Base-by-base conservation (phyloP, 1,284 basidiomycete species). In the Ustilago sp. region DNA sequence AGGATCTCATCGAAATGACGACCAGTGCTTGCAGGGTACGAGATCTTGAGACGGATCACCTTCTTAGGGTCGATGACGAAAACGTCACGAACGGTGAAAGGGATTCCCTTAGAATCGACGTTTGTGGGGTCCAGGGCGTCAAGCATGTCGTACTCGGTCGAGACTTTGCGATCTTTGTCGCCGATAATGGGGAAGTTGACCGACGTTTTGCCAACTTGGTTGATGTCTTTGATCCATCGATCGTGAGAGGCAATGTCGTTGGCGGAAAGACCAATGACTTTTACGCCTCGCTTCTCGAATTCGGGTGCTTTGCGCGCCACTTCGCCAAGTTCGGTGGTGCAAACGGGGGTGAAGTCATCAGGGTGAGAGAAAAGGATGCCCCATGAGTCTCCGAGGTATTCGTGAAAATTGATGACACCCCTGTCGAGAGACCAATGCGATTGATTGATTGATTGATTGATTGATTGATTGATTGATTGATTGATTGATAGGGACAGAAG, bases 101-200 rank as follows among this genome's bases (percentile, higher is more conserved):
- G 89, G 23, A 87, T 80, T 59, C 95, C 94, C 88, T 96, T 96
- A 60, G 89, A 89, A 87, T 99, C 97, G 63, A 93, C 91, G 89
- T 99, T 99, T 69, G 95, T 96, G 58, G 93, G 90, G 87, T 97
- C 94, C 86, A 96, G 93, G 80, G 93, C 90, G 87, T 99, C 96
- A 71, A 99, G 90, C 97, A 99, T 99, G 87, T 95, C 94, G 86
- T 95, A 95, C 43, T 72, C 72, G 63, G 82, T 79, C 15, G 77
- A 74, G 8, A 81, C 72, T 87, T 91, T 92, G 86, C 97, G 91
- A 85, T 94, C 92, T 57, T 90, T 89, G 86, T 99, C 96, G 63
- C 94, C 95, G 78, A 99, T 97, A 87, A 98, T 98, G 71, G 96
- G 97, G 90, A 94, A 98, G 77, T 92, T 87, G 77, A 98, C 91